Conservation (phyloP, 306 rosid species). For the Glycyrrhiza uralensis region DNA sequence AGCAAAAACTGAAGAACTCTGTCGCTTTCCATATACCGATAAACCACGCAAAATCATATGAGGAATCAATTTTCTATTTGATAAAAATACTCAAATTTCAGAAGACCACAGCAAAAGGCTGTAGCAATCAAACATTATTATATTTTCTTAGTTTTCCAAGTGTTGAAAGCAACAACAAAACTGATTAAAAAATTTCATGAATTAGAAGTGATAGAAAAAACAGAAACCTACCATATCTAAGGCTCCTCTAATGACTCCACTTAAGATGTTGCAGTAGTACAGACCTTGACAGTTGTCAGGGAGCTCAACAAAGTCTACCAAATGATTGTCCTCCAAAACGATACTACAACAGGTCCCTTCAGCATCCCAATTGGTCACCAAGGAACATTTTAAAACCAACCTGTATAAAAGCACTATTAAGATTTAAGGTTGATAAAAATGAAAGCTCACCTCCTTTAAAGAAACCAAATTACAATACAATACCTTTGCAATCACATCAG, state of each 20-base stretch:
- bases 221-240: slow-evolving; percentile 81
- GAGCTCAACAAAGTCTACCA: slow-evolving; percentile 97
- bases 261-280: slow-evolving; percentile 87
- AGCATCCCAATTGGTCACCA: slow-evolving; percentile 92
- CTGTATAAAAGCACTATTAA: slow-evolving; percentile 41
- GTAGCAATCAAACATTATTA: not conserved
- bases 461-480: not conserved
- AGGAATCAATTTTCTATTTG: slow-evolving; percentile 1
- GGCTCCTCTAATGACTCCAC: slow-evolving; percentile 96
- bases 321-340: slow-evolving; percentile 92
- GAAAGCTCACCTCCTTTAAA: not conserved
- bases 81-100: slow-evolving; percentile 7
- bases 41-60: not conserved
- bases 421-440: not conserved
- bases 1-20: not conserved
- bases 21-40: not conserved
- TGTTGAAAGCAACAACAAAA: slow-evolving; percentile 4
- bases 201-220: not conserved
- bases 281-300: slow-evolving; percentile 96
- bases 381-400: slow-evolving; percentile 95
- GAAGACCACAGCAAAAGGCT: not conserved
- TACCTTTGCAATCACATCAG: slow-evolving; percentile 98
- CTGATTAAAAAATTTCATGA: not conserved
- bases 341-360: slow-evolving; percentile 93
- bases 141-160: not conserved